These are phyloP conservation scores for Chrysanthemum seticuspe DNA, from an alignment of 129 eudicot genomes.

Conservation along the genomic window DNA sequence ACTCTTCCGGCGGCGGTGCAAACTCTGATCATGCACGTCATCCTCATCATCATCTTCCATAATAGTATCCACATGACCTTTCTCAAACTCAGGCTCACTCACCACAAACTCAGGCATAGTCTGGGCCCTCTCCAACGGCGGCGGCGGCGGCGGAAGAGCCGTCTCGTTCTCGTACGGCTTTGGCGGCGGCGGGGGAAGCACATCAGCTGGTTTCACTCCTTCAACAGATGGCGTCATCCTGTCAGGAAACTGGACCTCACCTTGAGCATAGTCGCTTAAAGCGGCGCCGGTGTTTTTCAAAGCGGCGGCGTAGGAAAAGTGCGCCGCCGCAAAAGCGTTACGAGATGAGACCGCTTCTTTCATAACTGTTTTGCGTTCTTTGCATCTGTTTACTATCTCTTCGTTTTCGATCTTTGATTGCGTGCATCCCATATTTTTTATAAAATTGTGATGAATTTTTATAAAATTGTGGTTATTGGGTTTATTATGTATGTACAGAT, in stretches of 20 bases:
- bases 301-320: conserved; percentile 72
- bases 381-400: conserved; percentile 77
- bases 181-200: conserved; percentile 33
- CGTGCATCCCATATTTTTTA: conserved; percentile 66
- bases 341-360: conserved; percentile 73
- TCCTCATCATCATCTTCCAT: conserved; percentile 60
- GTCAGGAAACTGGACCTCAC: conserved; percentile 49
- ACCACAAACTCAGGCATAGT: conserved; percentile 64
- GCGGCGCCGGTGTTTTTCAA: conserved; percentile 97
- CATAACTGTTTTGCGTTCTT: conserved; percentile 74
- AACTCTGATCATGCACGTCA: conserved; percentile 48
- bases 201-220: conserved; percentile 9
- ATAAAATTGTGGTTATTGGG: neutral
- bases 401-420: conserved; percentile 98
- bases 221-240: conserved; percentile 19
- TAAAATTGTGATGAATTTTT: neutral
- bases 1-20: conserved; percentile 45
- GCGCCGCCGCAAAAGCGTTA: conserved; percentile 95
- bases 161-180: conserved; percentile 29
- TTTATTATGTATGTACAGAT: neutral
- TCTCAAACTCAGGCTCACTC: conserved; percentile 36
- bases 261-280: conserved; percentile 87
- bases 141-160: conserved; percentile 48
- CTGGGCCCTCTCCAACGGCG: conserved; percentile 68
- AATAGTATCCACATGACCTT: conserved; percentile 51